Conservation (phyloP, 129 eudicot genomes). For the Lonicera japonica region DNA sequence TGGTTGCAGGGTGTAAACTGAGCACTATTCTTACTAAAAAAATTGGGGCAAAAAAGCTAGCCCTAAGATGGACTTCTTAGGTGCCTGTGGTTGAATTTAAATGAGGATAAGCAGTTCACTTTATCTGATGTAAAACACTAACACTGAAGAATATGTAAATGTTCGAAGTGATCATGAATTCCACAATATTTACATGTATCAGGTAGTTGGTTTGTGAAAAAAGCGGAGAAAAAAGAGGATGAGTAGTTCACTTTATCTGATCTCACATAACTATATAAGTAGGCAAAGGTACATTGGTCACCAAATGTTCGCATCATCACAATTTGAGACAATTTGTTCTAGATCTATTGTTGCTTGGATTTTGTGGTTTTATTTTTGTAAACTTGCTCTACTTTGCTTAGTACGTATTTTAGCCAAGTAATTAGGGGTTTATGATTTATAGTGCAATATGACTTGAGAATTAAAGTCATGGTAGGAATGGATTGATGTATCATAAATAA, state of each 20-base stretch:
- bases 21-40: slow-evolving; percentile 2
- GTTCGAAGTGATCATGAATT: background rate
- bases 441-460: background rate
- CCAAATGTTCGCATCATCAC: background rate
- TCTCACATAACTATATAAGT: no score
- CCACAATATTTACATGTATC: background rate
- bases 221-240: no score
- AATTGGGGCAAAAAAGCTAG: background rate
- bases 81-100: background rate
- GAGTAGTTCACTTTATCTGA: no score
- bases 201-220: no score
- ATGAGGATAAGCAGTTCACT: background rate
- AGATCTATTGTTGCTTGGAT: no score
- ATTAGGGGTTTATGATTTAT: background rate
- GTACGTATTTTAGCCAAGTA: background rate
- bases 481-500: no score
- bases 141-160: background rate
- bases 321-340: background rate
- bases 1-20: background rate
- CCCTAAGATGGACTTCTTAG: background rate
- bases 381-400: background rate
- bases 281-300: no score
- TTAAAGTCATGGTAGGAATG: background rate
- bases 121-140: background rate
- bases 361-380: no score